Evolutionary conservation across 768 basidiomycete species (phyloP).

Genomic region (Holtermannia corniformis): DNA sequence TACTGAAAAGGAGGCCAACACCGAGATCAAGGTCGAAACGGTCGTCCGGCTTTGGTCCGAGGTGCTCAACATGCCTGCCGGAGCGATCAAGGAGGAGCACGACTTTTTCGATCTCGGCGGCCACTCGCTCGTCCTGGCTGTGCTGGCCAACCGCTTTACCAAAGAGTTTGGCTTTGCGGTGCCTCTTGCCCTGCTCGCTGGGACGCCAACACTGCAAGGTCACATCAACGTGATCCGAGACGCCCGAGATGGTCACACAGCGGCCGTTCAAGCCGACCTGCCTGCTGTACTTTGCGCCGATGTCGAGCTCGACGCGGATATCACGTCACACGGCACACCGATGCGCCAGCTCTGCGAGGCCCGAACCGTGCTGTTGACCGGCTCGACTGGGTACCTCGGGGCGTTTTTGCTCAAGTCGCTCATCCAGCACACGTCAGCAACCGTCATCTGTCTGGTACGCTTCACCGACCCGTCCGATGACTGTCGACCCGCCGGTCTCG

Average conservation of each 20-base stretch:
- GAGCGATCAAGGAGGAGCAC: constrained; percentile 6
- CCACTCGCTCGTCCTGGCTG: constrained; percentile 9
- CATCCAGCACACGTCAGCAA: constrained; percentile 5
- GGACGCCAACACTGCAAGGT: constrained; percentile 5
- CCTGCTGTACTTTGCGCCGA: constrained; percentile 7
- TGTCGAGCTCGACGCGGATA: constrained; percentile 5
- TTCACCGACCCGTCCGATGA: constrained; percentile 8
- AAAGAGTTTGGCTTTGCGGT: constrained; percentile 14
- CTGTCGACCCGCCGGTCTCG: constrained; percentile 8
- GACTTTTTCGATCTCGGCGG: constrained; percentile 14
- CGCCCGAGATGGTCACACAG: constrained; percentile 8
- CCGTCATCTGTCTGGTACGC: constrained; percentile 9
- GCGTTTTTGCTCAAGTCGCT: constrained; percentile 7
- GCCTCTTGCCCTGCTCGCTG: constrained; percentile 10
- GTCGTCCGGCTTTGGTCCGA: constrained; percentile 8
- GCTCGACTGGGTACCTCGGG: constrained; percentile 8
- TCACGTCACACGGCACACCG: constrained; percentile 2
- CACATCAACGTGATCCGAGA: constrained; percentile 5
- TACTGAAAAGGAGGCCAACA: constrained; percentile 7
- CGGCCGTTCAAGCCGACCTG: constrained; percentile 8
- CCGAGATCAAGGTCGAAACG: constrained; percentile 4
- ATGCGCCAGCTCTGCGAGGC: constrained; percentile 6
- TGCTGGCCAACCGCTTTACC: constrained; percentile 5
- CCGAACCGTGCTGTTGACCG: constrained; percentile 7
- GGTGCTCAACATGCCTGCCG: constrained; percentile 7